A percentile compares a stretch with the other conserved stretches of the same genome.
Conservation (phyloP, 2,329 filamentous ascomycete species). For the Exophiala spinifera region DNA sequence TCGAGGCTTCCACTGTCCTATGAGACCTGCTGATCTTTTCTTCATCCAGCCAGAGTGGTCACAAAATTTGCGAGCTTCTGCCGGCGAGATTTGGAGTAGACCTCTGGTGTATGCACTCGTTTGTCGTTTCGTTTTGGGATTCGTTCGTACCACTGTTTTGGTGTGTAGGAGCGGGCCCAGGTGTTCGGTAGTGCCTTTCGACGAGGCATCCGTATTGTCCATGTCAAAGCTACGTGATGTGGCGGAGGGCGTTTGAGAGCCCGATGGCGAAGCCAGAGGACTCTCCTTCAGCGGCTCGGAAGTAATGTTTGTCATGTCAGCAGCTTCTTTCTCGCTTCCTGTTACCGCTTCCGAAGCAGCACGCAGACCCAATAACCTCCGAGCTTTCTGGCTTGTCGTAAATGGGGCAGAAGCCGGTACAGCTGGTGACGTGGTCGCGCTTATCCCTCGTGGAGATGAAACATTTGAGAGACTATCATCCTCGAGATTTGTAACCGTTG, state of each 20-base stretch:
- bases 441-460: slow-evolving; percentile 47
- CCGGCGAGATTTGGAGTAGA: slow-evolving; percentile 73
- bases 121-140: slow-evolving; percentile 77
- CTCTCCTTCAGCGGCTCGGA: slow-evolving; percentile 51
- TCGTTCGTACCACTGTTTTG: slow-evolving; percentile 48
- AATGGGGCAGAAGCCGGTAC: slow-evolving; percentile 47
- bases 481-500: slow-evolving; percentile 57
- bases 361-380: slow-evolving; percentile 66
- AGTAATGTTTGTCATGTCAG: slow-evolving; percentile 40
- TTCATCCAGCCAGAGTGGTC: slow-evolving; percentile 99
- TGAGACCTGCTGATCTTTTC: slow-evolving; percentile 92
- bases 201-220: slow-evolving; percentile 65
- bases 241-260: slow-evolving; percentile 64
- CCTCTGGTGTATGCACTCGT: slow-evolving; percentile 92
- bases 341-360: slow-evolving; percentile 75
- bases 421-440: slow-evolving; percentile 52
- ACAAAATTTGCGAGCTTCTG: slow-evolving; percentile 78
- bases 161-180: slow-evolving; percentile 41
- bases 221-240: slow-evolving; percentile 72
- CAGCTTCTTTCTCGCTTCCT: slow-evolving; percentile 51
- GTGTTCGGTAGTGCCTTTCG: slow-evolving; percentile 47
- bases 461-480: slow-evolving; percentile 33
- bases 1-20: slow-evolving; percentile 96
- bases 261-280: slow-evolving; percentile 61
- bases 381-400: slow-evolving; percentile 57